A percentile compares a stretch with the other conserved stretches of the same genome.
Conservation (phyloP, 768 basidiomycete genomes). For the Bullera alba region DNA sequence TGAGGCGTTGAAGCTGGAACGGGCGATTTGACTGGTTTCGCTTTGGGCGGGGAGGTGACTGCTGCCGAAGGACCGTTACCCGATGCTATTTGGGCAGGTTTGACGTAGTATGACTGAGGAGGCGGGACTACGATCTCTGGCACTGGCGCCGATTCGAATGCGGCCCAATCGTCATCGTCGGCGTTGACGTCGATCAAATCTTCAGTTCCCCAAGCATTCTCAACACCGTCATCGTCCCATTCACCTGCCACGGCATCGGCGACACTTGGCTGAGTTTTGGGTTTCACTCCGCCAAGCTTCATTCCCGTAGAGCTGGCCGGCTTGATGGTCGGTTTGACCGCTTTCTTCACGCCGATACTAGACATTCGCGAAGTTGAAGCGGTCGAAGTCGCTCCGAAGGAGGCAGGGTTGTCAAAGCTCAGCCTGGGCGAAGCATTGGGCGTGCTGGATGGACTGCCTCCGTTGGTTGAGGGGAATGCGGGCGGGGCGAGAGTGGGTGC, state of each 20-base stretch:
- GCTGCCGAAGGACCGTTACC: neutral
- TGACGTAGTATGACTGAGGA: constrained; percentile 33
- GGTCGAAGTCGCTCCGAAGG: constrained; percentile 6
- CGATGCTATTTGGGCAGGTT: too few relatives aligned
- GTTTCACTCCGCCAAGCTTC: constrained; percentile 61
- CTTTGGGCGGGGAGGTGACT: constrained; percentile 2
- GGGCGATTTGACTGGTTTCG: neutral
- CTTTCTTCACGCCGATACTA: constrained; percentile 3
- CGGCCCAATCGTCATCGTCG: constrained; percentile 89
- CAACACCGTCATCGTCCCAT: constrained; percentile 50
- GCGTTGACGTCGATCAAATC: constrained; percentile 91
- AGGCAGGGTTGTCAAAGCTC: constrained; percentile 4
- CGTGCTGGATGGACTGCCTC: neutral
- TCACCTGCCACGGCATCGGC: constrained; percentile 50
- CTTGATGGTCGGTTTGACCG: constrained; percentile 36
- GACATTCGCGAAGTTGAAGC: neutral
- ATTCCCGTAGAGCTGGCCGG: constrained; percentile 45
- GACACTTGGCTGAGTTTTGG: constrained; percentile 46
- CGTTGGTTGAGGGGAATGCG: neutral
- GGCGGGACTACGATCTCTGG: constrained; percentile 33
- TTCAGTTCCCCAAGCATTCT: constrained; percentile 61
- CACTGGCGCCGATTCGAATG: constrained; percentile 59
- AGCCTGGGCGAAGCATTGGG: constrained; percentile 9
- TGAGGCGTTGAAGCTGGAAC: constrained; percentile 7
- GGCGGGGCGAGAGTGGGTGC: constrained; percentile 10